A percentile compares a stretch with the other conserved stretches of the same genome.
Evolutionary conservation across 805 yeast genomes (phyloP).

Genomic region (Sporopachydermia lactativora): DNA sequence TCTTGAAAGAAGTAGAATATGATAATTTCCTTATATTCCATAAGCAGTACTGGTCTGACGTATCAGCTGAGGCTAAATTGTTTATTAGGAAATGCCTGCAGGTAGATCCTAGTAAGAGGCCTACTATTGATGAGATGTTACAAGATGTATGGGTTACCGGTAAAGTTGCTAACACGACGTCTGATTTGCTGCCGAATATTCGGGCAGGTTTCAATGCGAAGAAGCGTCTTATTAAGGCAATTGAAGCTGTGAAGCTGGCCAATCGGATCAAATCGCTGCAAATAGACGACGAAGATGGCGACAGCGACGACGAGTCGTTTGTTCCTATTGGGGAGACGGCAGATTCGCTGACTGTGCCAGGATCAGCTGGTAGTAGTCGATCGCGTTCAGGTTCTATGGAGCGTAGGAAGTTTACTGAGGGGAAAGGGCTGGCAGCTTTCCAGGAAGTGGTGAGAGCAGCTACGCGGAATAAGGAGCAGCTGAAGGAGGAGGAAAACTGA

Average conservation of each 20-base stretch:
- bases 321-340: constrained; percentile 12
- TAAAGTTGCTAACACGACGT: constrained; percentile 18
- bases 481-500: background rate
- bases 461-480: constrained; percentile 37
- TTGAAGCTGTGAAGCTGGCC: constrained; percentile 69
- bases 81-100: constrained; percentile 63
- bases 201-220: constrained; percentile 75
- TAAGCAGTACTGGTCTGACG: constrained; percentile 71
- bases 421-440: constrained; percentile 38
- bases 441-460: constrained; percentile 63
- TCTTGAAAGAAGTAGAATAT: constrained; percentile 63
- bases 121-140: constrained; percentile 51
- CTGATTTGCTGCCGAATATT: constrained; percentile 71
- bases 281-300: constrained; percentile 31
- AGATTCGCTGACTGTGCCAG: constrained; percentile 6
- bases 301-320: constrained; percentile 36
- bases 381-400: constrained; percentile 8
- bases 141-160: constrained; percentile 61
- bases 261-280: constrained; percentile 64
- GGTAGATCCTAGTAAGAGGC: constrained; percentile 51
- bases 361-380: constrained; percentile 6
- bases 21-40: constrained; percentile 75
- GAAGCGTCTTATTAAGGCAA: constrained; percentile 70
- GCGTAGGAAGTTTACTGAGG: constrained; percentile 18
- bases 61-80: constrained; percentile 66